Base-by-base conservation (phyloP, 352 stramenopile species). In the Phytopythium vexans region DNA sequence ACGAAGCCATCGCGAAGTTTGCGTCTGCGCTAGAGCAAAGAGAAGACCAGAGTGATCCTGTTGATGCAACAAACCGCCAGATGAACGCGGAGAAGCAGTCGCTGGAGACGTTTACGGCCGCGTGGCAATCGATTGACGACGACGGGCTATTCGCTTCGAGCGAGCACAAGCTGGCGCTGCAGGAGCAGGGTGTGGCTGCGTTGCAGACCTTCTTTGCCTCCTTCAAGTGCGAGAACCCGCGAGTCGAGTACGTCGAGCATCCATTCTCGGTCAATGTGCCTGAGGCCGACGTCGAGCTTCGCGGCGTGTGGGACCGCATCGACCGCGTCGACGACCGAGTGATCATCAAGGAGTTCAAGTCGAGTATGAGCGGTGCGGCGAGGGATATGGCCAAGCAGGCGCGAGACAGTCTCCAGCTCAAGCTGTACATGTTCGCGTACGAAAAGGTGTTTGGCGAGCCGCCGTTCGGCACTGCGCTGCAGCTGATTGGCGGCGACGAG, bases 281-380 rank as follows among this genome's bases (percentile, higher is more conserved):
- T 32, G 55, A 74, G 52, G 74, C 68, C 0, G 66, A 85, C 34
- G 68, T 94, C 10, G 43, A 70, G 33, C 49, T 94, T 15, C 71
- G 70, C 32, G 84, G 84, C 1, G 74, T 94, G 1, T 92, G 82
- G 82, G 84, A 94, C 43, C 84, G 84, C 31, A 73, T 94, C 33
- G 84, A 94, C 31, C 36, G 3, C 6, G 48, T 54, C 48, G 38
- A 14, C 53, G 8, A 37, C 8, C 66, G 21, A 16, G 41, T 58
- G 41, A 56, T 91, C 8, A 86, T 94, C 16, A 74, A 87, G 48
- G 84, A 94, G 62, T 94, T 92, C 66, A 94, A 94, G 59, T 86
- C 84, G 9, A 92, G 92, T 45, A 72, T 90, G 51, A 70, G 74
- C 42, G 69, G 69, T 6, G 58, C 66, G 12, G 42, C 53, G 3